Conservation (phyloP, 192 early-diverging fungal species). For the Mortierella antarctica region DNA sequence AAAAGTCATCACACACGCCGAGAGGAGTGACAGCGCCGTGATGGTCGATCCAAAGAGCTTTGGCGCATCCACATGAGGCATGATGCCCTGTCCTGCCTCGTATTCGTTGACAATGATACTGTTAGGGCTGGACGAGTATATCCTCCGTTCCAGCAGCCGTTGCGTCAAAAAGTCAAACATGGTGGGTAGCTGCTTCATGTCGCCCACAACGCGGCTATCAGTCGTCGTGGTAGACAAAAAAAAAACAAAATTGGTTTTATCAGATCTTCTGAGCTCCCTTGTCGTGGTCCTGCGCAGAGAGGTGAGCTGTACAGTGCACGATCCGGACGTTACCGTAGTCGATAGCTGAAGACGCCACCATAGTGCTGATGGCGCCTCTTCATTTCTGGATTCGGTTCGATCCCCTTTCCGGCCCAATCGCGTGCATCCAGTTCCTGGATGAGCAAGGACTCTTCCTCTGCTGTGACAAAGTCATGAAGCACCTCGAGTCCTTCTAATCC, state of each 20-base stretch:
- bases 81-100: conserved; percentile 71
- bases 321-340: conserved; percentile 56
- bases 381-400: conserved; percentile 74
- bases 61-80: conserved; percentile 62
- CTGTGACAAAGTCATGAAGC: conserved; percentile 60
- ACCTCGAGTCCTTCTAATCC: conserved; percentile 52
- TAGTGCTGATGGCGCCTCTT: conserved; percentile 76
- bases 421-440: conserved; percentile 53
- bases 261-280: neutral
- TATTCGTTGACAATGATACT: conserved; percentile 75
- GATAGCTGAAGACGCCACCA: conserved; percentile 73
- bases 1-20: conserved; percentile 76
- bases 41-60: conserved; percentile 72
- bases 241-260: neutral
- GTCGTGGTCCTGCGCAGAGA: neutral
- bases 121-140: conserved; percentile 60
- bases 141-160: conserved; percentile 52
- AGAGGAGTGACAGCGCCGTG: conserved; percentile 67
- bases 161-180: conserved; percentile 57
- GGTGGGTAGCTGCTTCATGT: conserved; percentile 64
- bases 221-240: neutral
- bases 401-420: conserved; percentile 67
- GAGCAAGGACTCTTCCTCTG: conserved; percentile 59
- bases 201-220: conserved; percentile 60
- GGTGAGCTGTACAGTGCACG: neutral